Percentiles rank a stretch among this genome's conserved stretches.
phyloP scores from a whole-genome alignment of 495 filamentous ascomycete species.

The Penicillium bialowiezense region DNA sequence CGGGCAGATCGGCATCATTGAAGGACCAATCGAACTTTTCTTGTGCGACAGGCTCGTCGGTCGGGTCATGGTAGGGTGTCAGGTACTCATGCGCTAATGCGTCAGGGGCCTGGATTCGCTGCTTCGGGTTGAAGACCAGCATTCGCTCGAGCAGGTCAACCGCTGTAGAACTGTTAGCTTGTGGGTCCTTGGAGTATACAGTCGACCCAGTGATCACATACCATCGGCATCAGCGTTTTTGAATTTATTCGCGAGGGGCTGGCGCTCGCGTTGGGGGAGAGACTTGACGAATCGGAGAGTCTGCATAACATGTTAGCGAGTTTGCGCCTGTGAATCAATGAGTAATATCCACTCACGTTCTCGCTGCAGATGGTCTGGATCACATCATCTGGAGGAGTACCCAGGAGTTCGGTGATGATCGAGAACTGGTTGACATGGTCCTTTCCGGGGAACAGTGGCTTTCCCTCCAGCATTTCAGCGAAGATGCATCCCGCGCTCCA shows the following conservation, averaged over 20 bases:
- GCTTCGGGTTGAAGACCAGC: conserved; percentile 96
- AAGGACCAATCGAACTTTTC: conserved; percentile 99
- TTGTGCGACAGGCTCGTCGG: conserved; percentile 90
- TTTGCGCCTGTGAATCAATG: neutral
- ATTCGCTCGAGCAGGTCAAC: conserved; percentile 93
- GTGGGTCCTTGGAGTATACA: neutral
- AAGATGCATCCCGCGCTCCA: conserved; percentile 99
- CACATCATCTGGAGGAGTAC: conserved; percentile 97
- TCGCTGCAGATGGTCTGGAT: conserved; percentile 98
- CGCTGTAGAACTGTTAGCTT: too few relatives aligned
- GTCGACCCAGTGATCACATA: conserved; percentile 40
- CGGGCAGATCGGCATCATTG: conserved; percentile 95
- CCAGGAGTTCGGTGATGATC: conserved; percentile 96
- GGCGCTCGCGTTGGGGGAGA: conserved; percentile 89
- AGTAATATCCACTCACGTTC: conserved; percentile 62
- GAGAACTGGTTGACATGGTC: conserved; percentile 99
- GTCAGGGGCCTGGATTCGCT: conserved; percentile 78
- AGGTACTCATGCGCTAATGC: conserved; percentile 92
- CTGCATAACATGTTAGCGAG: conserved; percentile 42
- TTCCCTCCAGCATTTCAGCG: conserved; percentile 98
- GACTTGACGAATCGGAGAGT: conserved; percentile 97
- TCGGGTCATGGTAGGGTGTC: conserved; percentile 93
- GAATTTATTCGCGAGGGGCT: conserved; percentile 88
- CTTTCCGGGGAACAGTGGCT: conserved; percentile 97
- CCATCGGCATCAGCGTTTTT: conserved; percentile 91